Evolutionary conservation across 371 early-diverging fungal genomes (phyloP), one percentile per base, ranked within the genome.

Genomic region (Rhizopus microsporus): DNA sequence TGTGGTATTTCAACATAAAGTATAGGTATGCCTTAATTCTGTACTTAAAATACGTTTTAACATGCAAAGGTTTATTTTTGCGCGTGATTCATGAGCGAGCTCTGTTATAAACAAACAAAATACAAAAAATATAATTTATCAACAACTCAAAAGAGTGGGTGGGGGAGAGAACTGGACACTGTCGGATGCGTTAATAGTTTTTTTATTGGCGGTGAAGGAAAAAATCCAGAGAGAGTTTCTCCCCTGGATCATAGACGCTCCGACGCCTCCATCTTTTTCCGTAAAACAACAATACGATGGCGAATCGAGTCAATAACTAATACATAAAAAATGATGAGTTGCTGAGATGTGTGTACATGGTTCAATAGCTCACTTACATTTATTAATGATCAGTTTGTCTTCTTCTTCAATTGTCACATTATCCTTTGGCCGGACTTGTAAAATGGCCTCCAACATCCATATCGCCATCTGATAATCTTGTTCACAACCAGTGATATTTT

Each of bases 381-480:
- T 80, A 60, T 78, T 77, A 30, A 87, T 70, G 17, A 84, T 82
- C 16, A 72, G 67, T 12, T 70, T 63, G 56, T 85, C 85, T 10
- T 87, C 80, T 23, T 84, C 85, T 55, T 84, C 85, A 39, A 84
- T 77, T 5, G 61, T 66, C 12, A 72, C 63, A 15, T 76, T 79
- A 15, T 74, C 78, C 48, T 75, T 80, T 10, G 57, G 62, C 9
- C 68, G 69, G 29, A 64, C 65, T 42, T 87, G 89, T 43, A 90
- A 63, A 29, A 91, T 88, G 34, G 91, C 89, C 48, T 86, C 82
- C 35, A 91, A 73, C 85, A 90, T 85, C 86, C 86, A 89, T 44
- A 91, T 90, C 7, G 88, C 85, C 7, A 82, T 83, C 63, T 90
- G 88, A 58, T 91, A 91, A 23, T 89, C 84, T 46, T 82, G 80